Evolutionary conservation across 1,284 basidiomycete species (phyloP).

Genomic region (Gomphus bonarii): DNA sequence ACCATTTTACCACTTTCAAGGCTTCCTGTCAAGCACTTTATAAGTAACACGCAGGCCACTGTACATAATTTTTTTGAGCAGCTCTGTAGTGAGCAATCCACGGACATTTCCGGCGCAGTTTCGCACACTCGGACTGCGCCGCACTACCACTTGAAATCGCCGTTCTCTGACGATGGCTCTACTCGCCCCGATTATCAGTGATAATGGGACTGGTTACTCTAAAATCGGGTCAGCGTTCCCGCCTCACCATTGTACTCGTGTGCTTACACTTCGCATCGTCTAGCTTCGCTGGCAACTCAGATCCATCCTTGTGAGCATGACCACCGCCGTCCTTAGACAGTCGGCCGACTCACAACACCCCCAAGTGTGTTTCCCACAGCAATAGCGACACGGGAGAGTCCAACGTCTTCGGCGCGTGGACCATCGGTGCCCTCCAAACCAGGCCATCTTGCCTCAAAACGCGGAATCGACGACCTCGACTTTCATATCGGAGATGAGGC

Average conservation of each 20-base stretch:
- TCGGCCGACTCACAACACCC: constrained; percentile 7
- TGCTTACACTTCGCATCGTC: constrained; percentile 13
- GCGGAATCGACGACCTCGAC: constrained; percentile 98
- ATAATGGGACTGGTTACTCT: constrained; percentile 96
- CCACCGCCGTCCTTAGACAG: not conserved
- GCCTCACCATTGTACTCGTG: constrained; percentile 11
- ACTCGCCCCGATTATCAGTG: constrained; percentile 86
- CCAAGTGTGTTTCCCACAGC: constrained; percentile 89
- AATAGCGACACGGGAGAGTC: constrained; percentile 73
- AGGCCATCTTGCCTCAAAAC: constrained; percentile 88
- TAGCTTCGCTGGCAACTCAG: constrained; percentile 97
- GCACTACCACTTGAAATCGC: not conserved
- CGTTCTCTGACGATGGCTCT: constrained; percentile 24
- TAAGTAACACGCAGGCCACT: too few species aligned
- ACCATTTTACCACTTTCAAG: too few species aligned
- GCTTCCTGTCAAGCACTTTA: too few species aligned
- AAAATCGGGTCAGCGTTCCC: constrained; percentile 78
- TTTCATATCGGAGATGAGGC: constrained; percentile 99
- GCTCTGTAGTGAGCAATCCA: too few species aligned
- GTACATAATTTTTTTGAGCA: too few species aligned
- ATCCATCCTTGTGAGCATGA: constrained; percentile 82
- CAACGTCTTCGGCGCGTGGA: constrained; percentile 46
- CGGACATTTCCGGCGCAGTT: not conserved
- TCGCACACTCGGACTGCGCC: not conserved
- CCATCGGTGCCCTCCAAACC: constrained; percentile 80